Conservation (phyloP, 2,329 filamentous ascomycete species). For the Paramyrothecium sp. region DNA sequence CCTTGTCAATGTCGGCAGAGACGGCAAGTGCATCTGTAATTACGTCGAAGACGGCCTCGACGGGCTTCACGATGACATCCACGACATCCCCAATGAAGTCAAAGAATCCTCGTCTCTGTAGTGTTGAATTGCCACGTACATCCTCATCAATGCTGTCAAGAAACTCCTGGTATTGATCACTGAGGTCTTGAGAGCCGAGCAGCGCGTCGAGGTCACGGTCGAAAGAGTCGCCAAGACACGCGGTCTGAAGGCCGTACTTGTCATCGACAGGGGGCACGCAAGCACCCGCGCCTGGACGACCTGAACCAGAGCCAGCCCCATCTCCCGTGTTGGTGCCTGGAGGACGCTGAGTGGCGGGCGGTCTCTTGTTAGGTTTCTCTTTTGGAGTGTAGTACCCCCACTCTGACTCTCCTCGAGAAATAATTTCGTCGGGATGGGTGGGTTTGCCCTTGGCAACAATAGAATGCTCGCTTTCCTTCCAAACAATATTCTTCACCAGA, state of each 20-base stretch:
- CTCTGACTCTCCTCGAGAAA: conserved; percentile 16
- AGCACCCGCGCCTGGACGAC: not conserved
- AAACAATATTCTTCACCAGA: conserved; percentile 14
- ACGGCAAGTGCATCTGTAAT: conserved; percentile 7
- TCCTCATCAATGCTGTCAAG: conserved; percentile 2
- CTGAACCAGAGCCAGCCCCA: not conserved
- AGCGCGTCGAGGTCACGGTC: conserved; percentile 23
- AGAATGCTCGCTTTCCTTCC: conserved; percentile 7
- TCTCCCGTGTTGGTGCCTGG: not conserved
- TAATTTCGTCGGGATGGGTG: conserved; percentile 17
- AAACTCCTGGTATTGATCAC: conserved; percentile 10
- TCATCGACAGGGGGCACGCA: not conserved
- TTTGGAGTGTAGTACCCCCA: conserved; percentile 20
- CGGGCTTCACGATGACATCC: conserved; percentile 1
- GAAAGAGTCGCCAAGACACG: conserved; percentile 22
- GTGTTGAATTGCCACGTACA: not conserved
- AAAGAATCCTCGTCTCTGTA: not conserved
- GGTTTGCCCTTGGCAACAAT: conserved; percentile 17
- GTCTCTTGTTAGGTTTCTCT: not conserved
- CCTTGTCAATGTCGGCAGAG: conserved; percentile 8
- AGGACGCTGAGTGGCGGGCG: no score
- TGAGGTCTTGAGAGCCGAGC: conserved; percentile 17
- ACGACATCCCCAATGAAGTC: not conserved
- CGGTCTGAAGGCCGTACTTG: conserved; percentile 4
- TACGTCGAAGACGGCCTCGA: conserved; percentile 1